Evolutionary conservation across 1,284 basidiomycete genomes (phyloP), one percentile per base, ranked within the genome.

Genomic region (Leccinum subrobustum): DNA sequence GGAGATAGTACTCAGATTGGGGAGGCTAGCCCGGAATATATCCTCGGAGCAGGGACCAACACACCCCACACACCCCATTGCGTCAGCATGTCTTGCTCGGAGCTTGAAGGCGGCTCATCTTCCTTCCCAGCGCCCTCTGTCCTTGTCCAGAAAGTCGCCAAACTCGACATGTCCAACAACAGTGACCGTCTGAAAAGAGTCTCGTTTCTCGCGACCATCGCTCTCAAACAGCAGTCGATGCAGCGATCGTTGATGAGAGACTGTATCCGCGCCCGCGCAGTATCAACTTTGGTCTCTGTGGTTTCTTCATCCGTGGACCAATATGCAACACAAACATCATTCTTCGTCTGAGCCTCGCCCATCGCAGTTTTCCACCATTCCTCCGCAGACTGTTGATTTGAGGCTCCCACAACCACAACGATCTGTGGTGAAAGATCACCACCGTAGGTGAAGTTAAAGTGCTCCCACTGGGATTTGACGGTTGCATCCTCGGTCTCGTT

Each of bases 381-480:
- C 25, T 71, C 53, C n/a, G 70, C 70, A 52, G 31, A 54, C 3
- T 3, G 1, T 52, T 62, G 62, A 42, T 57, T 33, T 4, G 16
- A 5, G 6, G 64, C 68, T 44, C 68, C 68, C 23, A 63, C 25
- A 14, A 71, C 61, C 27, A 70, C 54, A n/a, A 73, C 58, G 47
- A 73, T 63, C 27, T 54, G 68, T 5, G 68, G 70, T 11, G 68
- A 65, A 29, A 70, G 61, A 31, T 71, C 63, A 6, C 68, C 68
- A 42, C 70, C 61, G 7, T 73, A 70, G 3, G 68, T 67, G 35
- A 58, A 16, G 44, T 64, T 60, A 59, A 70, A 70, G 50, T 71
- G 58, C 20, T 71, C 68, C 68, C 68, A 70, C 57, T 71, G 68
- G 1, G 29, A 56, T 59, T 52, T 71, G 60, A 63, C 31, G n/a